Evolutionary conservation across 1,284 basidiomycete genomes (phyloP).

Genomic region (Moesziomyces aphidis): DNA sequence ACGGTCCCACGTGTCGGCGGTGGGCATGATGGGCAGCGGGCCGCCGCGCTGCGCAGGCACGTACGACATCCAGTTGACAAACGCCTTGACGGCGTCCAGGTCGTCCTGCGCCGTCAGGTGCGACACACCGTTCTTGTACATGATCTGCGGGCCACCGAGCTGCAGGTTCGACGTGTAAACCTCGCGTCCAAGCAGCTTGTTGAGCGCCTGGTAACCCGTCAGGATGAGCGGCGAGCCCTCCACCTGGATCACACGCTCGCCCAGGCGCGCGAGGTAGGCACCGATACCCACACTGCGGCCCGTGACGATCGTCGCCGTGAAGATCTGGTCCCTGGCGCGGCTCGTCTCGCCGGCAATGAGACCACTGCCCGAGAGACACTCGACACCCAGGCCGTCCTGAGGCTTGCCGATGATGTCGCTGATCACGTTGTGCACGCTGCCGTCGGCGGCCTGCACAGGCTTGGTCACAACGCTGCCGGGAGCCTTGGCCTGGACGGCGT

Average conservation of each 20-base stretch:
- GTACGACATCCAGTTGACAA: slow-evolving; percentile 91
- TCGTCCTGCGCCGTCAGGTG: slow-evolving; percentile 95
- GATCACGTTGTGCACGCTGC: slow-evolving; percentile 90
- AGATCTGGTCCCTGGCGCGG: slow-evolving; percentile 97
- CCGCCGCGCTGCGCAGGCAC: slow-evolving; percentile 71
- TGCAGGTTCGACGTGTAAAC: slow-evolving; percentile 99
- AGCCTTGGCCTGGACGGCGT: slow-evolving; percentile 73
- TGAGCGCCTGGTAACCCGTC: slow-evolving; percentile 94
- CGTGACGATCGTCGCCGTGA: slow-evolving; percentile 98
- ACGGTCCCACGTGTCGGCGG: slow-evolving; percentile 81
- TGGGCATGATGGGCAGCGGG: slow-evolving; percentile 52
- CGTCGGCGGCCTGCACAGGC: slow-evolving; percentile 82
- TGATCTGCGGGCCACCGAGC: slow-evolving; percentile 89
- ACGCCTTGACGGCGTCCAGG: slow-evolving; percentile 70
- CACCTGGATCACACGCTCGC: slow-evolving; percentile 97
- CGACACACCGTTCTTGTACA: slow-evolving; percentile 80
- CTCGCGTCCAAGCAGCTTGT: slow-evolving; percentile 98
- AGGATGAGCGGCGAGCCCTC: slow-evolving; percentile 99
- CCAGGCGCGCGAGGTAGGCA: slow-evolving; percentile 97
- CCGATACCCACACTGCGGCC: slow-evolving; percentile 99
- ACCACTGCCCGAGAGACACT: slow-evolving; percentile 94
- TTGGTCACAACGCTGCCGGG: slow-evolving; percentile 80
- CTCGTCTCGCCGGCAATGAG: slow-evolving; percentile 99
- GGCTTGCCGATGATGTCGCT: slow-evolving; percentile 91
- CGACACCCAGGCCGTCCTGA: slow-evolving; percentile 97